Evolutionary conservation across 1,139 yeast genomes (phyloP), one percentile per base, ranked within the genome.

Genomic region (Suhomyces anneliseae): DNA sequence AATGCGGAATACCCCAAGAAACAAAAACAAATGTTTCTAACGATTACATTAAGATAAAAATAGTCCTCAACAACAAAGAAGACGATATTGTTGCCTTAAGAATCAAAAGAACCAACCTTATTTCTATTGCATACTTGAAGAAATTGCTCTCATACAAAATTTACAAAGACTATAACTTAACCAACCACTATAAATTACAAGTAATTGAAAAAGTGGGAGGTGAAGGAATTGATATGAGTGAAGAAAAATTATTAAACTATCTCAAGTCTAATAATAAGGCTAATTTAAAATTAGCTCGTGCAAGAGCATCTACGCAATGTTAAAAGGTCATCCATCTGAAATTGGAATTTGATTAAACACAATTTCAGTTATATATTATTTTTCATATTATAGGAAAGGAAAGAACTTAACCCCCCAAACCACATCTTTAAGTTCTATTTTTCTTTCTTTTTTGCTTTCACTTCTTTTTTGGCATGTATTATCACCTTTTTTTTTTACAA

Each of bases 61-160:
- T 71, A 24, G 49, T 55, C 29, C 58, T 70, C 40, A 62, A 67
- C 47, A 69, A 70, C 50, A 52, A 54, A 38, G 70, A 66, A 42
- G 62, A 64, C 36, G 75, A 70, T 47, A 67, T 69, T 12, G 59
- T 70, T 14, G 72, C 65, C 2, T 51, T 70, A 33, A 64, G 62
- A 45, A 60, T 70, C 29, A 62, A 61, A 39, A 57, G 61, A 32
- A 51, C 63, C 10, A 60, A 65, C 42, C 52, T 71, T 27, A 57
- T 59, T n/a, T 60, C 70, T 9, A 56, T 70, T 15, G 58, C 54
- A 7, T 64, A 69, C 53, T 59, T 70, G 50, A 70, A 70, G 51
- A 64, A 62, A 50, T 50, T 66, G 40, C 49, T 70, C 15, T 65
- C 70, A 38, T 60, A 54, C 54, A 70, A 70, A 52, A 66, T 71